phyloP scores from a whole-genome alignment of 352 stramenopile species.

The Nothophytophthora sp. region DNA sequence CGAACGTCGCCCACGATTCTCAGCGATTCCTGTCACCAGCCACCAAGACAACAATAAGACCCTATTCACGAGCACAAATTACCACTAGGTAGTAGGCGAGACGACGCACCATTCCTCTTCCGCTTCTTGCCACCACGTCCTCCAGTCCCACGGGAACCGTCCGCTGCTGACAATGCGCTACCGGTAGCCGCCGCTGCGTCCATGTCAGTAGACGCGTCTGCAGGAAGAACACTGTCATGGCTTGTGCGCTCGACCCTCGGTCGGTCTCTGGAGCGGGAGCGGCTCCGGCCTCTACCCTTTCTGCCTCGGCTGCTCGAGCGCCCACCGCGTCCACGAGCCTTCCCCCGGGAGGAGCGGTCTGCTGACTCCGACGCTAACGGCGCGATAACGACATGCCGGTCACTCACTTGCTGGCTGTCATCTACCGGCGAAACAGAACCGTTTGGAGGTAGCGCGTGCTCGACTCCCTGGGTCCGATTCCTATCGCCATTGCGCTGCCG shows the following conservation, averaged over 20 bases:
- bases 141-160: constrained; percentile 13
- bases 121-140: constrained; percentile 25
- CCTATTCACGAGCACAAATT: too few species aligned
- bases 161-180: constrained; percentile 4
- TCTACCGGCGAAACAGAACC: constrained; percentile 6
- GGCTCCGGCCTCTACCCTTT: constrained; percentile 13
- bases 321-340: constrained; percentile 14
- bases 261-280: constrained; percentile 30
- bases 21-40: constrained; percentile 4
- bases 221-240: constrained; percentile 1
- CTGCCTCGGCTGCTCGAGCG: constrained; percentile 15
- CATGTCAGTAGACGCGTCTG: constrained; percentile 5
- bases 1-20: constrained; percentile 15
- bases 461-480: constrained; percentile 2
- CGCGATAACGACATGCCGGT: constrained; percentile 33
- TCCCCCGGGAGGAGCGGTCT: constrained; percentile 3
- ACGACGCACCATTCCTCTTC: constrained; percentile 33
- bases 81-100: too few species aligned
- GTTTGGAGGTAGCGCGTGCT: constrained; percentile 11
- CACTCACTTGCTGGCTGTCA: constrained; percentile 17
- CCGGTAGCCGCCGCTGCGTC: constrained; percentile 1
- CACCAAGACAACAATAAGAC: too few species aligned
- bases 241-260: constrained; percentile 6
- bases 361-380: constrained; percentile 4
- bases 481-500: constrained; percentile 1